These are phyloP conservation scores for Coemansia sp. DNA, from an alignment of 192 early-diverging fungal genomes.

Conservation along the genomic window DNA sequence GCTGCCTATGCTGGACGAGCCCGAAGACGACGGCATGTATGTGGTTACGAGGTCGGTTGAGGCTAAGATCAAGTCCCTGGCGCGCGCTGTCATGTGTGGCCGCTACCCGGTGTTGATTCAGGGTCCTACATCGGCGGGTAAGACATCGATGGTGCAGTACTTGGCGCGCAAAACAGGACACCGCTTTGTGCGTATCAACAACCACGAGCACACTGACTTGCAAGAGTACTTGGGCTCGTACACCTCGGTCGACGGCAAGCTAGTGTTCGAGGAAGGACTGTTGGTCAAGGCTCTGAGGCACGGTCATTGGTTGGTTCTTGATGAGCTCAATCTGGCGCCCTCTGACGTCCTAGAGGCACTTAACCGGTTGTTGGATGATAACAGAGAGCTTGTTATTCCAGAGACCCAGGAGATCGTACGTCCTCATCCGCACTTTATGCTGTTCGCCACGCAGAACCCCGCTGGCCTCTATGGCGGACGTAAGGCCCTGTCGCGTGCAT, in stretches of 20 bases:
- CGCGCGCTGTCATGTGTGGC: constrained; percentile 88
- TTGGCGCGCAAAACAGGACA: constrained; percentile 91
- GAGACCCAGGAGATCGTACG: constrained; percentile 94
- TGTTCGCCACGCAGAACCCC: constrained; percentile 99
- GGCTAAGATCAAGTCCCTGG: constrained; percentile 82
- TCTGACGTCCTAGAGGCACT: constrained; percentile 98
- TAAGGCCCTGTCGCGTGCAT: constrained; percentile 93
- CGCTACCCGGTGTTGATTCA: constrained; percentile 97
- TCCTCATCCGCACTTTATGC: constrained; percentile 95
- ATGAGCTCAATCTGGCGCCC: constrained; percentile 98
- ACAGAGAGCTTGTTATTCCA: constrained; percentile 93
- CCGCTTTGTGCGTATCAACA: constrained; percentile 96
- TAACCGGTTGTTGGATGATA: constrained; percentile 96
- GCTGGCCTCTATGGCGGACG: constrained; percentile 97
- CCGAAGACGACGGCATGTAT: constrained; percentile 59
- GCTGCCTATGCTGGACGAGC: constrained; percentile 63
- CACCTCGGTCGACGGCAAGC: constrained; percentile 79
- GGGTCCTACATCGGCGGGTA: constrained; percentile 97
- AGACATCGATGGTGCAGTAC: constrained; percentile 98
- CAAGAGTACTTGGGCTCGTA: constrained; percentile 98
- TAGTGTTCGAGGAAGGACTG: constrained; percentile 96
- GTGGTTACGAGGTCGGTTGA: constrained; percentile 90
- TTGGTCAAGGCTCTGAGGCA: constrained; percentile 91
- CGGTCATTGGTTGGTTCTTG: constrained; percentile 98
- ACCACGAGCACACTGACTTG: constrained; percentile 99